phyloP scores from a whole-genome alignment of 2,329 filamentous ascomycete species.

The Microdochium trichocladiopsis region DNA sequence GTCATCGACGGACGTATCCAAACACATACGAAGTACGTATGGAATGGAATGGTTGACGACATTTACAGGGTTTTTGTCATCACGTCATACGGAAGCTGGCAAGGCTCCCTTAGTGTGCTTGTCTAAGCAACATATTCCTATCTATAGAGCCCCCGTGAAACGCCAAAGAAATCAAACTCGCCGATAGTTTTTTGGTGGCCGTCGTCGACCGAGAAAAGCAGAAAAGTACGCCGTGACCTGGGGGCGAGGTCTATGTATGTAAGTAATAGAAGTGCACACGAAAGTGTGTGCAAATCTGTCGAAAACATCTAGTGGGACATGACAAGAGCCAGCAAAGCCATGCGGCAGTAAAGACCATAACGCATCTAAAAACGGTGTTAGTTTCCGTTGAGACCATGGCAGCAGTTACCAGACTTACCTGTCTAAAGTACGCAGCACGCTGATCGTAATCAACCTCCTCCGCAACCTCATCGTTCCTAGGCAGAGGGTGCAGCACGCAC shows the following conservation, averaged over 20 bases:
- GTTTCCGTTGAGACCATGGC: constrained; percentile 8
- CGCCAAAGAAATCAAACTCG: not conserved
- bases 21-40: not conserved
- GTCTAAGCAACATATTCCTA: constrained; percentile 4
- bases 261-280: not conserved
- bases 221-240: not conserved
- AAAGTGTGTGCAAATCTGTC: not conserved
- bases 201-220: not conserved
- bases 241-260: not conserved
- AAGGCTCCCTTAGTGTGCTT: not conserved
- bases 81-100: not conserved
- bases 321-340: constrained; percentile 92
- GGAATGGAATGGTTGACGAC: not conserved
- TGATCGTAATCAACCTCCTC: constrained; percentile 98
- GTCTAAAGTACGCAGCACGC: constrained; percentile 94
- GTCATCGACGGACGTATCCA: not conserved
- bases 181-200: not conserved
- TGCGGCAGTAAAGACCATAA: constrained; percentile 95
- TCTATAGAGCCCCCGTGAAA: not conserved
- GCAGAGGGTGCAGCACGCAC: constrained; percentile 92
- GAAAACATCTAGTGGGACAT: constrained; percentile 46
- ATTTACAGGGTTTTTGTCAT: not conserved
- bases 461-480: constrained; percentile 85
- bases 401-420: constrained; percentile 62
- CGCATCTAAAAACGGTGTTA: constrained; percentile 66